Base-by-base conservation (phyloP, 352 stramenopile species). In the Sclerospora graminicola region DNA sequence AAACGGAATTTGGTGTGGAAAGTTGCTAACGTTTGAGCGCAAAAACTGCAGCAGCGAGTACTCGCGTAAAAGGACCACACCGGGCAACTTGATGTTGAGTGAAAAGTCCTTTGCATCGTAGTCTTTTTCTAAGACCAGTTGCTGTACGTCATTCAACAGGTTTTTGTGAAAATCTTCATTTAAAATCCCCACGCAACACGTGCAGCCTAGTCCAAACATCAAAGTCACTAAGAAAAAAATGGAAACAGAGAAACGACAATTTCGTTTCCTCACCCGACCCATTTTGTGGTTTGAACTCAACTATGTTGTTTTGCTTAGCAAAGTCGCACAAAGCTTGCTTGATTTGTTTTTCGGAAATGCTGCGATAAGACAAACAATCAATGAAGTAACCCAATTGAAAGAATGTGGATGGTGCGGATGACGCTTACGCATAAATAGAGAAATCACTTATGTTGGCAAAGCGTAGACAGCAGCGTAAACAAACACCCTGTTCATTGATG, bases 71-170 rank as follows among this genome's bases (percentile, higher is more conserved):
- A 91, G 34, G 27, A 89, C 67, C 29, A 80, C 60, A 54, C 80
- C 87, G 13, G 77, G 77, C 42, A 91, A 44, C 54, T 89, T 88
- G 41, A 89, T 82, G 48, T 79, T 86, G 41, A 92, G 72, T 21
- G 74, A 57, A 31, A 92, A 92, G 15, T 64, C 50, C 23, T 66
- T 69, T 8, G 74, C 73, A 36, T 87, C 72, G 55, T 89, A 89
- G 18, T 54, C 47, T 21, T 43, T 55, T 31, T 74, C 63, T 14
- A 67, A 48, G 0, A 43, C 48, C 24, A 70, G 58, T n/a, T 55
- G 54, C 29, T 55, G 46, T 36, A 73, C 45, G n/a, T 81, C 60
- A 4, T 41, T 55, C 41, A 84, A 26, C 8, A 82, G 41, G 19
- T 69, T 42, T 4, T 69, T 48, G 24, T 70, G 61, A 42, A 88